Base-by-base conservation (phyloP, 192 early-diverging fungal species). In the Cladochytrium replicatum region DNA sequence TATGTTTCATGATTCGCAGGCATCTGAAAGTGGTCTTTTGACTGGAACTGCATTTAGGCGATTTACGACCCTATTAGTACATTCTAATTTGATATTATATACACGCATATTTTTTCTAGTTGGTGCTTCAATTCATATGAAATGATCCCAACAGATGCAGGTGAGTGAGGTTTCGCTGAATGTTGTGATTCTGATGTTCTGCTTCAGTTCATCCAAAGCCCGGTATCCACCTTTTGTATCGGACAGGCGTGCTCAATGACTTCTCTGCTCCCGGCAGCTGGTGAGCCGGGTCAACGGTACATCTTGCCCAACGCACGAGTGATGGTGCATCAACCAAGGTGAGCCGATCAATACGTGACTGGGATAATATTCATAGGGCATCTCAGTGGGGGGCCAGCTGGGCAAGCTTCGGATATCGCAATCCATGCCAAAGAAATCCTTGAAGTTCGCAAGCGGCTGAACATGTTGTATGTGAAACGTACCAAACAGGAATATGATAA, bases 231-330 rank as follows among this genome's bases (percentile, higher is more conserved):
- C 6, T 64, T 96, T 29, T 99, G 95, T 61, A 87, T 87, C 42
- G 95, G 95, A 17, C 95, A 99, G 67, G 93, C 95, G 2, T 94
- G 91, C 52, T 93, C 90, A 0, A 99, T 99, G 95, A 93, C 88
- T 5, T 96, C 93, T 38, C 70, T 99, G 42, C 71, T 99, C 8
- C 60, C 96, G 44, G n/a, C n/a, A n/a, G 90, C 92, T 11, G 92
- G 95, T 7, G 81, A 89, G 28, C 80, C 82, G 9, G 95, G 92
- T n/a, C 84, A 88, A 40, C 62, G 95, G 25, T 86, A 79, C 37
- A 71, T 89, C 17, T 63, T 99, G 13, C 93, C 93, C 6, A 86
- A 99, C 60, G 82, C 91, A 3, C 75, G 83, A 1, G 82, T 99
- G 21, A 99, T 96, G 95, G 84, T 99, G 38, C 95, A 99, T 60